These are phyloP conservation scores for Saccharum hybrid DNA, from an alignment of 202 grass and related monocot genomes.

Conservation along the genomic window DNA sequence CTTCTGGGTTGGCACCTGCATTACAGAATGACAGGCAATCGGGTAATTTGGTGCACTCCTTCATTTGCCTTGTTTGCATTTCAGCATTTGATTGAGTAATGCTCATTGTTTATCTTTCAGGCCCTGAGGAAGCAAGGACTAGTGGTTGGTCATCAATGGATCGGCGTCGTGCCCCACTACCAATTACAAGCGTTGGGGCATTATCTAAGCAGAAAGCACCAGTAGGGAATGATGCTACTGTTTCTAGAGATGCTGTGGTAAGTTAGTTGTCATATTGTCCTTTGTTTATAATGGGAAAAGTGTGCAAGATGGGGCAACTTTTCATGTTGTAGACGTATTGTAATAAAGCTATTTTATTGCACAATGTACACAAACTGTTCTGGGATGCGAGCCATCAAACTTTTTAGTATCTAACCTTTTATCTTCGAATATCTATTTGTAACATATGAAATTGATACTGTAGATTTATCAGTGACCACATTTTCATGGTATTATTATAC, in stretches of 20 bases:
- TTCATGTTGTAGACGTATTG: constrained; percentile 1
- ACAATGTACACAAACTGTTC: background rate
- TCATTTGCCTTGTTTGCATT: constrained; percentile 8
- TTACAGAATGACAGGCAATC: constrained; percentile 85
- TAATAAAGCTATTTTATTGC: background rate
- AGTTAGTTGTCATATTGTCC: constrained; percentile 42
- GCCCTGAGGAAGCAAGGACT: constrained; percentile 74
- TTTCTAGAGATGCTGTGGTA: constrained; percentile 66
- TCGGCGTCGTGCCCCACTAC: constrained; percentile 61
- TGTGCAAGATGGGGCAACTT: background rate
- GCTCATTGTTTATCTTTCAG: constrained; percentile 51
- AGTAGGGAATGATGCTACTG: constrained; percentile 63
- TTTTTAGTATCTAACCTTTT: background rate
- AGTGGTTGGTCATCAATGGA: constrained; percentile 88
- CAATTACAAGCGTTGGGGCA: constrained; percentile 55
- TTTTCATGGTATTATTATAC: background rate
- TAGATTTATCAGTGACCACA: background rate
- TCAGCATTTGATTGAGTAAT: constrained; percentile 21
- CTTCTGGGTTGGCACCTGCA: constrained; percentile 70
- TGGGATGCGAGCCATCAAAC: background rate
- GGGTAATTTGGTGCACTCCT: constrained; percentile 53
- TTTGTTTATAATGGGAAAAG: constrained; percentile 2
- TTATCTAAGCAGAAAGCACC: constrained; percentile 84
- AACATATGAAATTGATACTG: background rate
- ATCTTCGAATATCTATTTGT: background rate